phyloP scores from a whole-genome alignment of 495 filamentous ascomycete species.

The Mytilinidion resinicola region DNA sequence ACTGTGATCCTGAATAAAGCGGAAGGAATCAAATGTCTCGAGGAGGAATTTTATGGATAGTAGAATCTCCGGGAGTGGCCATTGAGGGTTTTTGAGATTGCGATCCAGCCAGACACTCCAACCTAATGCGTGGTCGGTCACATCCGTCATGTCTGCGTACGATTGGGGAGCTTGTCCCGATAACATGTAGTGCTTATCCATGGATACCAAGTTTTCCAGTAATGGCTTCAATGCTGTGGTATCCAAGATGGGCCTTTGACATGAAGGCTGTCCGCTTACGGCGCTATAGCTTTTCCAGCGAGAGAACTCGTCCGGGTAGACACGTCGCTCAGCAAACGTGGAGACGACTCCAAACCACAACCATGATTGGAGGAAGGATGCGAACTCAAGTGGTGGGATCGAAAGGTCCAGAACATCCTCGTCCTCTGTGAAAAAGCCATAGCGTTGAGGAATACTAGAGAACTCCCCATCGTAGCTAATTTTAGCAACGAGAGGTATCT shows the following conservation, averaged over 20 bases:
- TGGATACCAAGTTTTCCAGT: neutral
- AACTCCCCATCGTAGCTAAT: neutral
- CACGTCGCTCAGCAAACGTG: neutral
- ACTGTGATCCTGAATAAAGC: neutral
- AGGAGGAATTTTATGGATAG: neutral
- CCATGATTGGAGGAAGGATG: neutral
- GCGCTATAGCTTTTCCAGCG: neutral
- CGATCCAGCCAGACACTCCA: neutral
- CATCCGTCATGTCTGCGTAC: neutral
- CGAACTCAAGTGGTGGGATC: neutral
- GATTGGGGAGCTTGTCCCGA: too few relatives aligned
- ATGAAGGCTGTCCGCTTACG: neutral
- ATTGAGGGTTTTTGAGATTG: neutral
- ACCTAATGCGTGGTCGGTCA: neutral
- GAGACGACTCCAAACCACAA: neutral
- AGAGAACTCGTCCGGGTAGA: neutral
- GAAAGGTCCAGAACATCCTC: neutral
- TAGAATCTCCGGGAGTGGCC: neutral
- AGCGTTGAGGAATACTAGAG: neutral
- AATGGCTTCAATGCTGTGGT: neutral
- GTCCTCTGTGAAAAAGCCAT: neutral
- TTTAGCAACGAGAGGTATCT: neutral
- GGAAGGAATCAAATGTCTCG: neutral
- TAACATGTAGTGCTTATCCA: too few relatives aligned
- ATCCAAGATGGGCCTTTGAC: neutral